Evolutionary conservation across 768 basidiomycete species (phyloP), one percentile per base, ranked within the genome.

Genomic region (Suillus ampliporus): DNA sequence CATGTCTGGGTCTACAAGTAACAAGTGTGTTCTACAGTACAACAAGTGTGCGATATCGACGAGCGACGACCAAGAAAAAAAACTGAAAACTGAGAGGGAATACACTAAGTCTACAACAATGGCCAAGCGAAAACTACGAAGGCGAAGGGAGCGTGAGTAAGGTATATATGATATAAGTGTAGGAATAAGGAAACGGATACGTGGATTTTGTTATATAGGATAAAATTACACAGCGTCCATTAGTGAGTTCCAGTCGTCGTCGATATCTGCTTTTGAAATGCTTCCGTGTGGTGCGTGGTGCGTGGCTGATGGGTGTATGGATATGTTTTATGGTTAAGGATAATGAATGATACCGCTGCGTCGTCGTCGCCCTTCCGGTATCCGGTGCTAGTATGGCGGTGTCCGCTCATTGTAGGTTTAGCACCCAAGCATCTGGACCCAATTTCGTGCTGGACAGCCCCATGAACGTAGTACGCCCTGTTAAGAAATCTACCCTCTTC

Each of bases 401-500:
- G 15, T 15, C 19, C 5, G 28, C 15, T 75, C 67, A 76, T 51
- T 64, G 61, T 5, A 75, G 68, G 66, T 76, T 76, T 10, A 76
- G 34, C 38, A 51, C 14, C 76, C 83, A 77, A 1, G 75, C 75
- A 38, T 83, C 78, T 7, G 77, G 75, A 4, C 74, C 74, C 0
- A 74, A 66, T 53, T 70, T 70, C 57, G 71, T 75, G 64, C 80
- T 76, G 8, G 79, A 74, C 40, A 86, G 61, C 19, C 86, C 86
- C 63, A 78, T 80, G 71, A 88, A 82, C 67, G 72, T 77, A 3
- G 72, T 78, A 19, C 71, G 73, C 26, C 72, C 78, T 54, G 76
- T 70, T 53, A 89, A 71, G 66, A 85, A 87, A 70, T 89, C 87
- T 0, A 88, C 78, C 56, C 84, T 73, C 70, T 82, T 85, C 21